A percentile compares a stretch with the other conserved stretches of the same genome.
These are phyloP conservation scores for Fusarium poae DNA, from an alignment of 2,329 filamentous ascomycete genomes.

Conservation along the genomic window DNA sequence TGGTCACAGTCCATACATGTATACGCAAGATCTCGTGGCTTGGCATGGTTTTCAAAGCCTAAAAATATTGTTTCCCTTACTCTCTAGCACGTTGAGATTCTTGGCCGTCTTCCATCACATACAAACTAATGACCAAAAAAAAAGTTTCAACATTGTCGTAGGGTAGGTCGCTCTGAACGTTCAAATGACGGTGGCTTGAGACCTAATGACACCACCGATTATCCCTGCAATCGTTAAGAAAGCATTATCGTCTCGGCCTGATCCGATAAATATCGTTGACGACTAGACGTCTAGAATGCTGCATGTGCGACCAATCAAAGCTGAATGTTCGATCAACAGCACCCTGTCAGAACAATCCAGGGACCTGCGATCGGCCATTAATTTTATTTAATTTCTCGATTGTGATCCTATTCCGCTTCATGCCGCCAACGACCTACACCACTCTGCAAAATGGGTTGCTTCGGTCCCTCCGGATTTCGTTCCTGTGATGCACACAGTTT, in stretches of 20 bases:
- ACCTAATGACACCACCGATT: conserved; percentile 42
- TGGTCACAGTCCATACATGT: neutral
- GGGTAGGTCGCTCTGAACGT: conserved; percentile 6
- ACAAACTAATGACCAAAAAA: neutral
- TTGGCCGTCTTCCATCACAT: neutral
- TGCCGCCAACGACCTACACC: neutral
- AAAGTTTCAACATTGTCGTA: neutral
- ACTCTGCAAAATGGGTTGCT: conserved; percentile 1
- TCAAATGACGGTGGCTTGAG: neutral
- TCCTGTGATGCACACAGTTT: neutral
- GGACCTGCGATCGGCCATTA: conserved; percentile 29
- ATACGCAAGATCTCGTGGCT: neutral
- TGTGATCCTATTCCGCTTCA: conserved; percentile 7
- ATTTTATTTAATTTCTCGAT: conserved; percentile 3
- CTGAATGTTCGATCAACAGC: neutral
- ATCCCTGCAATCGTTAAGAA: conserved; percentile 32
- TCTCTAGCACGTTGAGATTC: neutral
- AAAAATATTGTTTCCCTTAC: too few species aligned
- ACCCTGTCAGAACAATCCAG: conserved; percentile 19
- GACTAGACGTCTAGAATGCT: conserved; percentile 37
- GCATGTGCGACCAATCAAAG: conserved; percentile 29
- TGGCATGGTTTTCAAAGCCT: too few species aligned
- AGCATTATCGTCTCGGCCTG: conserved; percentile 21
- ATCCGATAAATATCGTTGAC: conserved; percentile 40
- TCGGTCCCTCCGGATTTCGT: neutral